Evolutionary conservation across 208 protist genomes (phyloP).

Genomic region (Porcisia hertigi): DNA sequence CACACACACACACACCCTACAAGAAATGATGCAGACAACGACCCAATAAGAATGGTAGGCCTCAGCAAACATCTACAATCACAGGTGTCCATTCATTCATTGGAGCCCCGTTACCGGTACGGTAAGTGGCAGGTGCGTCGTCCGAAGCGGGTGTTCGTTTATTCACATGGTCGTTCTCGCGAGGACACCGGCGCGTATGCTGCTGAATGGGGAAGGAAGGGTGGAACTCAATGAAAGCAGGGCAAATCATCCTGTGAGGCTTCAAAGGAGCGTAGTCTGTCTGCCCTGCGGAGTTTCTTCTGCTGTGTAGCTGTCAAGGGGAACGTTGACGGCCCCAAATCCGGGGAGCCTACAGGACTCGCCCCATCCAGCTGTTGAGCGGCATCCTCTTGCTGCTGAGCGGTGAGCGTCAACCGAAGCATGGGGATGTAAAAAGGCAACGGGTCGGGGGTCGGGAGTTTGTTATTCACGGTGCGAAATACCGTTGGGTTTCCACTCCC

Average conservation of each 20-base stretch:
- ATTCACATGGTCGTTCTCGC: too few relatives aligned
- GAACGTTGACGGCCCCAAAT: slow-evolving; percentile 7
- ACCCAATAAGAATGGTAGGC: too few relatives aligned
- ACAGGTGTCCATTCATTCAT: too few relatives aligned
- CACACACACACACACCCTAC: too few relatives aligned
- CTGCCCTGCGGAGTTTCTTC: slow-evolving; percentile 27
- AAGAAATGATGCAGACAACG: too few relatives aligned
- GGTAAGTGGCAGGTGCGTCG: too few relatives aligned
- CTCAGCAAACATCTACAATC: too few relatives aligned
- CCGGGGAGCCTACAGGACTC: not conserved
- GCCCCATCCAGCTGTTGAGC: slow-evolving; percentile 7
- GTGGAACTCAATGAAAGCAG: not conserved
- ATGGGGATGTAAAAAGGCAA: slow-evolving; percentile 46
- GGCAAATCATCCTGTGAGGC: slow-evolving; percentile 9
- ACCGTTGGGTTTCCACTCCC: slow-evolving; percentile 38
- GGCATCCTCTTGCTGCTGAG: slow-evolving; percentile 23
- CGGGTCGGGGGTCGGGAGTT: slow-evolving; percentile 18
- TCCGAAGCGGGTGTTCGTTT: too few relatives aligned
- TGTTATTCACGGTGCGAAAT: slow-evolving; percentile 30
- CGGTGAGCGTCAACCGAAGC: slow-evolving; percentile 18
- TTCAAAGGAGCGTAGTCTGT: slow-evolving; percentile 2
- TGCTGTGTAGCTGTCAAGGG: slow-evolving; percentile 35
- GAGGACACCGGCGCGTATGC: too few relatives aligned
- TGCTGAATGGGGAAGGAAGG: too few relatives aligned
- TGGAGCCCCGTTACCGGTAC: too few relatives aligned